Base-by-base conservation (phyloP, 441 rosid species). In the Corymbia citriodora region DNA sequence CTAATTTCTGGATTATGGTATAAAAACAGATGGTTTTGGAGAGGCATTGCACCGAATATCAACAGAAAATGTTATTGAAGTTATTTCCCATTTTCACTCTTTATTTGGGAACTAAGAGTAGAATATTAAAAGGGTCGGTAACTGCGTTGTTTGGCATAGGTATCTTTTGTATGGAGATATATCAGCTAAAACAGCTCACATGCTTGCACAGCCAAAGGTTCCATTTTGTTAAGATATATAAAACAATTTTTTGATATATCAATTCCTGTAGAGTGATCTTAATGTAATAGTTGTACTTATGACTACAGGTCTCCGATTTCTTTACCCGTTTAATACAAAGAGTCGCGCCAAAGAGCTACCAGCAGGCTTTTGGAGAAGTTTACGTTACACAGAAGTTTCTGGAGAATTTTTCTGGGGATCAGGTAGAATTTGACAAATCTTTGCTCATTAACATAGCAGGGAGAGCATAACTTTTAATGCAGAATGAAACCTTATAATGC, bases 321-420 rank as follows among this genome's bases (percentile, higher is more conserved):
- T 98, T 98, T 89, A 89, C 98, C 65, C 96, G 97, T 94, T 92
- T 98, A 85, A 96, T 98, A 93, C 99, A 98, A 91, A 95, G 99
- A 92, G 99, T 97, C 89, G 92, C 96, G 90, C 99, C 99, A 68
- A 98, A 98, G 94, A 98, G 98, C 95, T 98, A 97, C 90, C 96
- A 96, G 91, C 99, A 98, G 94, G 99, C 99, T 89, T 94, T 94
- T 88, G 98, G 92, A 89, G 99, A 98, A 94, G 99, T 98, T 93
- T 92, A 91, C 70, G 99, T 98, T 89, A 98, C 99, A 54, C 92
- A 90, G 89, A 98, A 98, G 88, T 98, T 98, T 90, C 94, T 98
- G 36, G 98, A 97, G 93, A 98, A 98, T 94, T 98, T 98, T 90
- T 96, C 94, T 31, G 99, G 99, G 81, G 99, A 98, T 94, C 99